Evolutionary conservation across 139 green algal species (phyloP), one percentile per base, ranked within the genome.

Genomic region (Chlamydomonas urium): DNA sequence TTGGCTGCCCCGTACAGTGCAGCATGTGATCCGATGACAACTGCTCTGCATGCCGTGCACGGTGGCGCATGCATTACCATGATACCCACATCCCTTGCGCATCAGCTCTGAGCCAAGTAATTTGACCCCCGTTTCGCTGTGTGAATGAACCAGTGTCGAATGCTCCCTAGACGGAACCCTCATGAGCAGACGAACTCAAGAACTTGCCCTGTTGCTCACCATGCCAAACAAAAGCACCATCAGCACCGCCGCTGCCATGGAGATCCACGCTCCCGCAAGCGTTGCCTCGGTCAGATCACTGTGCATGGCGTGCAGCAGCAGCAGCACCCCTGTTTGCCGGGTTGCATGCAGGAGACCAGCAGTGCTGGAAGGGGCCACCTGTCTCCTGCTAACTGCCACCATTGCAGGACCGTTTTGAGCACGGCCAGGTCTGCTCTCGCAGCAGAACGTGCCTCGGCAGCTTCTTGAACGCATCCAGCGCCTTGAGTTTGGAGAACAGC

Each of bases 231-330:
- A 76, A 1, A 93, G 72, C 4, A 85, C 33, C 73, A 99, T 98
- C 1, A 94, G 37, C 2, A 93, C 33, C 0, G 94, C 86, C 2
- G 93, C 89, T 19, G 85, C 56, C 17, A 99, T 81, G 1, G 92
- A 98, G 26, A 99, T 84, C 66, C 86, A 87, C 38, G 87, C 92
- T 45, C 94, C 94, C 17, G 92, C 82, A 2, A 98, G 62, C 2
- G 93, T 97, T 0, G 94, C 89, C 79, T 98, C 93, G 1, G 91
- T 97, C 2, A 98, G 79, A 66, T 98, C 94, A 47, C 90, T 98
- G 79, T 81, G 76, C 0, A 1, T 3, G 35, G 17, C 8, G 31
- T 70, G 23, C 37, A 66, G 6, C 36, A 6, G 24, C 63, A 38
- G 31, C 32, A 1, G 6, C 23, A 63, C 21, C 26, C 21, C 21